Percentiles rank a stretch among this genome's conserved stretches.
phyloP scores from a whole-genome alignment of 768 basidiomycete genomes.

The Termitomyces sp. region DNA sequence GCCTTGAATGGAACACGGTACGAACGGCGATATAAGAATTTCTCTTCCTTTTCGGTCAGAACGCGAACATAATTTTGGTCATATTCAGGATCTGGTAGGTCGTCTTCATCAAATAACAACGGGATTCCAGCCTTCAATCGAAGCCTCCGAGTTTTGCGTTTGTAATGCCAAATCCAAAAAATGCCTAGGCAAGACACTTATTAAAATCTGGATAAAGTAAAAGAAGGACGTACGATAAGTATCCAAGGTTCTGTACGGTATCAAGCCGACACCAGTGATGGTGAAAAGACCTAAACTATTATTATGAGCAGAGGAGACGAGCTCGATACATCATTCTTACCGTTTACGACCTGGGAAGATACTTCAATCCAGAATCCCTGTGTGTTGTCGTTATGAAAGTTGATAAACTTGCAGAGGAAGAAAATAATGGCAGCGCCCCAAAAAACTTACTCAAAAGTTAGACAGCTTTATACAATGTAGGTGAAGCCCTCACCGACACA shows the following conservation, averaged over 20 bases:
- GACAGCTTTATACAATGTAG: background rate
- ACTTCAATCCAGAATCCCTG: constrained; percentile 85
- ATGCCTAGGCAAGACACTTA: constrained; percentile 44
- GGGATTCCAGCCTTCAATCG: constrained; percentile 64
- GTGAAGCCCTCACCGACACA: constrained; percentile 47
- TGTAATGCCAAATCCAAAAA: constrained; percentile 69
- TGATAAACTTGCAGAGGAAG: constrained; percentile 65
- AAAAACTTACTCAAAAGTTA: constrained; percentile 57
- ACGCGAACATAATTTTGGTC: constrained; percentile 73
- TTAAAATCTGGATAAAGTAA: background rate
- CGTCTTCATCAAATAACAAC: constrained; percentile 68
- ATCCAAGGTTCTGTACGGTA: constrained; percentile 72
- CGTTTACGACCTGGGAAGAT: constrained; percentile 72
- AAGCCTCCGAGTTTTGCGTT: constrained; percentile 53
- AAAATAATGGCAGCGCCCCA: constrained; percentile 86
- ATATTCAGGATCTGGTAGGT: constrained; percentile 74
- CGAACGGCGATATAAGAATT: constrained; percentile 62
- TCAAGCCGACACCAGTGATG: constrained; percentile 73
- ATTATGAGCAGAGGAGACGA: background rate
- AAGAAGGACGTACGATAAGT: constrained; percentile 57
- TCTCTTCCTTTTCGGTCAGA: constrained; percentile 60
- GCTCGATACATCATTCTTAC: constrained; percentile 27
- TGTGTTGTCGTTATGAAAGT: constrained; percentile 60
- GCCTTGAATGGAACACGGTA: constrained; percentile 5
- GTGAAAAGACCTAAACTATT: constrained; percentile 62